phyloP scores from a whole-genome alignment of 2,329 filamentous ascomycete species.

The Elsinoe necatrix region DNA sequence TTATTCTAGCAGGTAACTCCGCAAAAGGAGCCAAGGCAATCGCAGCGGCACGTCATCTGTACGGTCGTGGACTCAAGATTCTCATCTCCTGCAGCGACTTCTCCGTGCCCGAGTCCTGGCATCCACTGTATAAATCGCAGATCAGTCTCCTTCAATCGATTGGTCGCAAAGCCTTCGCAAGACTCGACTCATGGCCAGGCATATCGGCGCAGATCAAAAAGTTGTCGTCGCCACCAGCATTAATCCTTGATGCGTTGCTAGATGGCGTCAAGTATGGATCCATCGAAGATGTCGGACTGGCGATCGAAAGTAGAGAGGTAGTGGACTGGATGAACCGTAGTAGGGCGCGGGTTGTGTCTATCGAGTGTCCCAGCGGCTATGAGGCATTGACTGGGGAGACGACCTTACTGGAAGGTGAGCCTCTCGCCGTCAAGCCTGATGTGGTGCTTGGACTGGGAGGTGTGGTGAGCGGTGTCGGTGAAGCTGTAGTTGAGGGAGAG shows the following conservation, averaged over 20 bases:
- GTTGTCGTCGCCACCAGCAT: slow-evolving; percentile 57
- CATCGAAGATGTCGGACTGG: slow-evolving; percentile 64
- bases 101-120: slow-evolving; percentile 70
- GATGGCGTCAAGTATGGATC: slow-evolving; percentile 86
- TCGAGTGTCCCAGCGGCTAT: slow-evolving; percentile 87
- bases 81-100: slow-evolving; percentile 77
- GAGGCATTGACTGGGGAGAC: slow-evolving; percentile 67
- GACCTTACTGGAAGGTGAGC: slow-evolving; percentile 60
- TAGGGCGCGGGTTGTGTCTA: slow-evolving; percentile 70
- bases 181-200: slow-evolving; percentile 55
- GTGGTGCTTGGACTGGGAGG: slow-evolving; percentile 80
- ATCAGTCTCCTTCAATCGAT: slow-evolving; percentile 65
- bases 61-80: slow-evolving; percentile 72
- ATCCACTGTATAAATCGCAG: slow-evolving; percentile 74
- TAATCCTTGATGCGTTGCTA: slow-evolving; percentile 83
- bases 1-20: slow-evolving; percentile 93
- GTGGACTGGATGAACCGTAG: slow-evolving; percentile 91
- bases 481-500: slow-evolving; percentile 59
- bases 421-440: slow-evolving; percentile 70
- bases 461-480: slow-evolving; percentile 74
- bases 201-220: slow-evolving; percentile 46
- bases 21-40: slow-evolving; percentile 78
- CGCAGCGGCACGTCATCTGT: slow-evolving; percentile 76
- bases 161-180: slow-evolving; percentile 44
- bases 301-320: slow-evolving; percentile 76